These are phyloP conservation scores for Purpureocillium lavendulum DNA, from an alignment of 2,329 filamentous ascomycete species.

Conservation along the genomic window DNA sequence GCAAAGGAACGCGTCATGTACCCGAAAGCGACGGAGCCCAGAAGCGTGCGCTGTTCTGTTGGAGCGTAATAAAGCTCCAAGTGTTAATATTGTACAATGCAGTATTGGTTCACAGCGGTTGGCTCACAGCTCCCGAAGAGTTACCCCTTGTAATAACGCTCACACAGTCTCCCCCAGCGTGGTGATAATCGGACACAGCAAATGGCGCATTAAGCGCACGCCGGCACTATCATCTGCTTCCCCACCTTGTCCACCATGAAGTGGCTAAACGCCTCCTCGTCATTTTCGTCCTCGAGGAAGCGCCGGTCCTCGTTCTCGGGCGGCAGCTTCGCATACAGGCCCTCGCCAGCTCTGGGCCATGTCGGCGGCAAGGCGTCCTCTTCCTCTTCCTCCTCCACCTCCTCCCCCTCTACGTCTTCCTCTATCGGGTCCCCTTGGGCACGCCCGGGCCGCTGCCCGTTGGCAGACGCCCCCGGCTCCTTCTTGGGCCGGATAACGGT, in stretches of 20 bases:
- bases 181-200: no score
- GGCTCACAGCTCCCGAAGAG: no score
- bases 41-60: no score
- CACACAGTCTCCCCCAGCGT: no score
- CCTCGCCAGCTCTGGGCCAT: constrained; percentile 30
- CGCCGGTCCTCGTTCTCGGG: constrained; percentile 28
- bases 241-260: constrained; percentile 30
- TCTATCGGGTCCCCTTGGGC: constrained; percentile 6
- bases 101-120: no score
- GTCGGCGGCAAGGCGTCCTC: constrained; percentile 26
- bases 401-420: constrained; percentile 14
- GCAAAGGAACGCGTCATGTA: no score
- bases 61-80: no score
- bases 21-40: no score
- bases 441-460: not conserved
- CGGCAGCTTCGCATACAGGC: constrained; percentile 28
- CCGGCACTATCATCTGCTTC: constrained; percentile 24
- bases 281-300: constrained; percentile 28
- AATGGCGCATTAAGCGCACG: constrained; percentile 15
- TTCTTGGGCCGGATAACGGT: constrained; percentile 17
- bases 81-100: no score
- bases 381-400: constrained; percentile 14
- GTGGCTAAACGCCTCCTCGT: constrained; percentile 34
- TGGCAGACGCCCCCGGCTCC: constrained; percentile 11
- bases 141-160: no score